phyloP scores from a whole-genome alignment of 2,329 filamentous ascomycete genomes.

The Verticillium nonalfalfae region DNA sequence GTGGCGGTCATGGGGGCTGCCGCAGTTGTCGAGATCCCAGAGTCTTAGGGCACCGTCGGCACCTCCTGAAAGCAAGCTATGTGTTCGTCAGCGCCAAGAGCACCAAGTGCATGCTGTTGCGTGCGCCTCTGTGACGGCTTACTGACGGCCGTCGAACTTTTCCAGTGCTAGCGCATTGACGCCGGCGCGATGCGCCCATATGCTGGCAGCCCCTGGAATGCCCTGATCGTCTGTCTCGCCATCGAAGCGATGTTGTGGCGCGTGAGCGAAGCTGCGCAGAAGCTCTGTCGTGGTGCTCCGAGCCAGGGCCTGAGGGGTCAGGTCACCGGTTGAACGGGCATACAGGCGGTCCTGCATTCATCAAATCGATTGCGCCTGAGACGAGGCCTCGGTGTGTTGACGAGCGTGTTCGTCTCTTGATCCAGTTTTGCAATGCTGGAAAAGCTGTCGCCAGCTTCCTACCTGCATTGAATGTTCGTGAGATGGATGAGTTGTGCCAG shows the following conservation, averaged over 20 bases:
- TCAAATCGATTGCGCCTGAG: slow-evolving; percentile 10
- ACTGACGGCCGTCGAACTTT: slow-evolving; percentile 73
- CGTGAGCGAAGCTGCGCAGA: slow-evolving; percentile 62
- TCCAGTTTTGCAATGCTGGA: too few species aligned
- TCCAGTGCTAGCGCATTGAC: slow-evolving; percentile 77
- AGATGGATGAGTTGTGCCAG: too few species aligned
- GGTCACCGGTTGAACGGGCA: slow-evolving; percentile 66
- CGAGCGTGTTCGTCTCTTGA: too few species aligned
- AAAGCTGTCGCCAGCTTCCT: too few species aligned
- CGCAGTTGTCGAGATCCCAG: slow-evolving; percentile 72
- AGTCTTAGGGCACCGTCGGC: slow-evolving; percentile 78
- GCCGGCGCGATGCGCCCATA: slow-evolving; percentile 69
- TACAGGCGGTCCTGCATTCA: slow-evolving; percentile 71
- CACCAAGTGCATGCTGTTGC: background rate
- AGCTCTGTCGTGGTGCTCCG: slow-evolving; percentile 59
- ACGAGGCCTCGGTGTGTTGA: background rate
- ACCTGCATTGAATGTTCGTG: too few species aligned
- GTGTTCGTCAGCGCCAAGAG: background rate
- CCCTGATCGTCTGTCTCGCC: slow-evolving; percentile 29
- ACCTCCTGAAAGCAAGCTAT: slow-evolving; percentile 74
- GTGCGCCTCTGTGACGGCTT: slow-evolving; percentile 17
- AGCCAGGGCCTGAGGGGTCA: slow-evolving; percentile 58
- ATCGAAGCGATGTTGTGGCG: slow-evolving; percentile 63
- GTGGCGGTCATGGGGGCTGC: slow-evolving; percentile 34
- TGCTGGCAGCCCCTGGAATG: background rate